Evolutionary conservation across 2,329 filamentous ascomycete species (phyloP), one percentile per base, ranked within the genome.

Genomic region (Scolecobasidium constrictum): DNA sequence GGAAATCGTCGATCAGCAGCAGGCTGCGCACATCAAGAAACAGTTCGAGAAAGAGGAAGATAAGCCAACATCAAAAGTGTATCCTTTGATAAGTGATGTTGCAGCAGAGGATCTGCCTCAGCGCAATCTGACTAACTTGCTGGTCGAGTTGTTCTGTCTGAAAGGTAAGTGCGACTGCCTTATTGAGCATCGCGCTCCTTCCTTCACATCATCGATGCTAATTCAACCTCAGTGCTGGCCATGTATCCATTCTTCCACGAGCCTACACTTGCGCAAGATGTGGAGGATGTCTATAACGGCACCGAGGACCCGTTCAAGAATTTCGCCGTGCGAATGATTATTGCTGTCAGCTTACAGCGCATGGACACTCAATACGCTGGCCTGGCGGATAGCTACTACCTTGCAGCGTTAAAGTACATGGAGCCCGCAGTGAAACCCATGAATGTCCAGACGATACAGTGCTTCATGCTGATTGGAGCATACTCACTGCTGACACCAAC

Each of bases 401-500:
- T 95, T 17, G 84, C 88, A 18, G 90, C 90, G 4, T 79, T 96
- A 65, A 78, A 81, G 48, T 81, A 81, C 53, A 78, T 96, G 47
- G 85, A 95, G 59, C 77, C 78, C 3, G 80, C 93, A 9, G 74
- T 96, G 43, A 79, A 81, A 42, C 79, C 82, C n/a, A 94, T 94
- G 69, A 86, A 96, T 58, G 64, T 95, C 21, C 85, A 81, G 53
- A 93, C 92, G 0, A 66, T 96, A 13, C 92, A 96, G 62, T 95
- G 90, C 52, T 78, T 95, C 43, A 75, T 83, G 3, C 66, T 98
- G 13, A 83, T 96, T 51, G 86, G 80, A 1, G 85, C 92, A 54
- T 96, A 96, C 60, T 96, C 92, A 0, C 70, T 96, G 16, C 67
- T 95, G 35, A 96, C 90, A 0, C 90, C 92, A 1, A 95, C 90